Percentiles rank a stretch among this genome's conserved stretches.
phyloP scores from a whole-genome alignment of 148 eudicot genomes.

The Rhododendron mucronatum region DNA sequence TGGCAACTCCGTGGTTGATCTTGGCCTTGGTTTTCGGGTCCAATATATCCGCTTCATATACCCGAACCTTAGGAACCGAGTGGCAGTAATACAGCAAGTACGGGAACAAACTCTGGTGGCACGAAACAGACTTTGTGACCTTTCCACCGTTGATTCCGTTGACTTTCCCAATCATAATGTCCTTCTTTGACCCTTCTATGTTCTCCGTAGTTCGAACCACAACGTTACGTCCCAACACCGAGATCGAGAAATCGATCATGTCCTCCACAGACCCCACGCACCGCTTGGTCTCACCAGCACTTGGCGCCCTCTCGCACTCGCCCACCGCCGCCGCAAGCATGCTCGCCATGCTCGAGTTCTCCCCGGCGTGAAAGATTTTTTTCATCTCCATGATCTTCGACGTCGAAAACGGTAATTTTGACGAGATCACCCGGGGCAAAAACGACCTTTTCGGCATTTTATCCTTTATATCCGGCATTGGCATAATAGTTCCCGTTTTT shows the following conservation, averaged over 20 bases:
- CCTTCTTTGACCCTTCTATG: constrained; percentile 31
- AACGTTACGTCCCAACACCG: constrained; percentile 37
- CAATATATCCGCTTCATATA: constrained; percentile 49
- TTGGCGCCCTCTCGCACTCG: constrained; percentile 48
- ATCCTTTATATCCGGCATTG: constrained; percentile 53
- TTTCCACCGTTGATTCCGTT: constrained; percentile 39
- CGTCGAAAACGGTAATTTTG: constrained; percentile 41
- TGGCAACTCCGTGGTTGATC: constrained; percentile 49
- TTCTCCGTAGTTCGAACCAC: constrained; percentile 39
- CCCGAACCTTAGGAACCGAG: constrained; percentile 54
- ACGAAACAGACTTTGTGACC: constrained; percentile 25
- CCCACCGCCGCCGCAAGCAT: constrained; percentile 31
- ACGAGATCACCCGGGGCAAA: constrained; percentile 32
- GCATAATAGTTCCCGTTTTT: constrained; percentile 38
- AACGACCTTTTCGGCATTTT: constrained; percentile 52
- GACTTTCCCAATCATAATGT: constrained; percentile 42
- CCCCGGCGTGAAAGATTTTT: constrained; percentile 37
- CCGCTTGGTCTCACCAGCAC: constrained; percentile 42
- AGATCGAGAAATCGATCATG: constrained; percentile 50
- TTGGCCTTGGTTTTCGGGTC: constrained; percentile 33
- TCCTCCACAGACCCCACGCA: constrained; percentile 52
- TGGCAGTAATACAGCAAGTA: constrained; percentile 50
- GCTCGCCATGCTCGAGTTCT: constrained; percentile 44
- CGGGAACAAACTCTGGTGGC: constrained; percentile 53
- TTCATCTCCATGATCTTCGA: constrained; percentile 19